Evolutionary conservation across 768 basidiomycete genomes (phyloP).

Genomic region (Podaxis rugospora): DNA sequence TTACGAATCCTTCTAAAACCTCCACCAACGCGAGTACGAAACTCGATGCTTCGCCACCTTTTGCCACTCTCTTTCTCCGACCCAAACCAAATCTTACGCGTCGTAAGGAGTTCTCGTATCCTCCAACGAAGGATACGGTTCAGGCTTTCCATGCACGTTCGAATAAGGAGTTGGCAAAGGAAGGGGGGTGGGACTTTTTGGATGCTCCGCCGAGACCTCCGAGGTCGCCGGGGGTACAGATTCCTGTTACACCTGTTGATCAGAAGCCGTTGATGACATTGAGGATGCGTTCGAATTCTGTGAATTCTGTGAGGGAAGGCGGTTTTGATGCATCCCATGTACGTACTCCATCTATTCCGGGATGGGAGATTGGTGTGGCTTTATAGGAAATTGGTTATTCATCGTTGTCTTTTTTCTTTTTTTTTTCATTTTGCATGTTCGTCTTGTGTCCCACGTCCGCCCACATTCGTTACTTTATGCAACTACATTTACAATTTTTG

Average conservation of each 20-base stretch:
- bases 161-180: conserved; percentile 1
- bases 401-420: neutral
- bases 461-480: neutral
- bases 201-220: conserved; percentile 1
- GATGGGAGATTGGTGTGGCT: neutral
- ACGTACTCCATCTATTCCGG: neutral
- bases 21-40: neutral
- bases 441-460: neutral
- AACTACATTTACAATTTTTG: neutral
- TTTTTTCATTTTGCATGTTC: neutral
- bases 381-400: neutral
- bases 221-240: neutral
- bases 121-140: neutral
- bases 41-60: neutral
- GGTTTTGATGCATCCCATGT: neutral
- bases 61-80: neutral
- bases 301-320: neutral
- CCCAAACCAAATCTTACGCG: conserved; percentile 1
- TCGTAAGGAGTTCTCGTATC: conserved; percentile 1
- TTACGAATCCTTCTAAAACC: neutral
- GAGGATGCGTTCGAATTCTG: neutral
- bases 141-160: neutral
- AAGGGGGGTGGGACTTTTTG: conserved; percentile 1
- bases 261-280: neutral
- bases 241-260: neutral